Base-by-base conservation (phyloP, 2,329 filamentous ascomycete genomes). In the Trichoderma endophyticum region DNA sequence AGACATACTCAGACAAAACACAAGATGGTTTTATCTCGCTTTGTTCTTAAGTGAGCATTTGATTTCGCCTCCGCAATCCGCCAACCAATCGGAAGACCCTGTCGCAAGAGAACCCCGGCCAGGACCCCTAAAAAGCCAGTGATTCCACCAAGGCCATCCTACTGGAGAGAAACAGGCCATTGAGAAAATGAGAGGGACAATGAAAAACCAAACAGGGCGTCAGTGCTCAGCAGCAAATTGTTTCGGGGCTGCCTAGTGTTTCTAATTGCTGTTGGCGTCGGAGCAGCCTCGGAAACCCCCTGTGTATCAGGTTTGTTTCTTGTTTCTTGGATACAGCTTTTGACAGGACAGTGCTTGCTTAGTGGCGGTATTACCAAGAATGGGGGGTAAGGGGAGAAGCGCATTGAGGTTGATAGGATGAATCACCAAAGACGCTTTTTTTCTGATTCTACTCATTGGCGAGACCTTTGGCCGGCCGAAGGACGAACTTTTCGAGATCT, bases 291-390 rank as follows among this genome's bases (percentile, higher is more conserved):
- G 30, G 28, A 36, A 28, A 59, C 67, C 67, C 43, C 39, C 18
- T 43, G 39, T 70, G 67, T 70, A 54, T 70, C 67, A 70, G 67
- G 43, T 70, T 62, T 57, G 64, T 68, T 67, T 34, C 21, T 57
- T 56, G 39, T 67, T 67, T 34, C 24, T 43, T 56, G 39, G 39
- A 21, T 39, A 54, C 36, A 26, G 34, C n/a, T 26, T 66, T 65
- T 30, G 34, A 64, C 18, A 39, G 32, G 30, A 26, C 14, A 15
- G 59, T n/a, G 30, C 32, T 21, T 21, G 43, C 43, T 61, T 61
- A 62, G 60, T 36, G 30, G 34, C 14, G 7, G 3, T 18, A 43
- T 43, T 62, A 62, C 28, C 32, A 14, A 24, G 15, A 14, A 65
- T 28, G 28, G 39, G 36, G 28, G 36, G 28, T 8, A 24, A 24